Base-by-base conservation (phyloP, 768 basidiomycete genomes). In the Mycena galopus region DNA sequence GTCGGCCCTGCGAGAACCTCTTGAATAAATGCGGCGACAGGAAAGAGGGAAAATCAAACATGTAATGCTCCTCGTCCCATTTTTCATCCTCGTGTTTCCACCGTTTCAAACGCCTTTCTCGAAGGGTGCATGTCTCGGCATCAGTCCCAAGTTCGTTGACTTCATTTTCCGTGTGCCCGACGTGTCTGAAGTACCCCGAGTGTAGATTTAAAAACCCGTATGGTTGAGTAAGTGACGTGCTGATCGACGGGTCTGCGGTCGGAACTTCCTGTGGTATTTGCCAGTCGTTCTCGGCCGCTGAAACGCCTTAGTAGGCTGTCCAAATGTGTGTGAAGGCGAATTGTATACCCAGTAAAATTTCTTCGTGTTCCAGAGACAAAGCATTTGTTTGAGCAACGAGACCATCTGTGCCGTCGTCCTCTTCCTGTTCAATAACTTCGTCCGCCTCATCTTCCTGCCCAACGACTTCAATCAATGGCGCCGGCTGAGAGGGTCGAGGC, bases 21-120 rank as follows among this genome's bases (percentile, higher is more conserved):
- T 32, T 17, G 32, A 19, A 5, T 32, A 42, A 30, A 29, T 42
- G 17, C 1, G 6, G 16, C 3, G 2, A 44, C 5, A 27, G 29
- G 12, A 51, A 11, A 6, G 23, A 39, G 39, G n/a, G 30, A 4
- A 25, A 35, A 25, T 16, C 89, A 64, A 80, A 95, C 95, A 95
- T 91, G 79, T 96, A 96, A 82, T 96, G 86, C 76, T 95, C 94
- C 76, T 90, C 91, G 75, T 96, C 92, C 88, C 92, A 96, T 81
- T 95, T 95, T 33, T 87, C 84, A 44, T 95, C 85, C 79, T 96
- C 95, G 72, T 90, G 91, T 65, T 82, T 79, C 14, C 89, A 73
- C 58, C 94, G 88, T 69, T 84, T 84, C 50, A 70, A 75, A 32
- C 90, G 86, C 42, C 94, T 87, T 73, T 92, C 90, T 4, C 80